phyloP scores from a whole-genome alignment of 495 filamentous ascomycete genomes.

The Cryomyces minteri region DNA sequence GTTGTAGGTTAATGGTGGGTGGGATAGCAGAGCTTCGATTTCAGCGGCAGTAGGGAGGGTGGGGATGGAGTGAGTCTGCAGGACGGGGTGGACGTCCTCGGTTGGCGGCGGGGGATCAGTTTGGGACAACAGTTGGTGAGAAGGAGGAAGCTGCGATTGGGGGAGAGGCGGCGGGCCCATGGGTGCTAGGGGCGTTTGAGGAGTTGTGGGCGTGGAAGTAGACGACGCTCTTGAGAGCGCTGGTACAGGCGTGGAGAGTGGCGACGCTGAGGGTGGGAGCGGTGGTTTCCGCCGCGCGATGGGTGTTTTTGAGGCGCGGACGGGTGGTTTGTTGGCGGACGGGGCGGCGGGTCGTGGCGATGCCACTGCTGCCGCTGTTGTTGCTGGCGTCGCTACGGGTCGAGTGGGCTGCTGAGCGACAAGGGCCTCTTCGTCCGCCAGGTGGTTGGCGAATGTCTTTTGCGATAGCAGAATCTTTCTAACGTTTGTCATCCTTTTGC shows the following conservation, averaged over 20 bases:
- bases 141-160: background rate
- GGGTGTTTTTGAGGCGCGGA: constrained; percentile 7
- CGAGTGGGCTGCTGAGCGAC: constrained; percentile 20
- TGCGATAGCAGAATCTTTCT: constrained; percentile 78
- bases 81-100: background rate
- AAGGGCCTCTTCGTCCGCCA: constrained; percentile 73
- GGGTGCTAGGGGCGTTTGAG: background rate
- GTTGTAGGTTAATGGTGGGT: constrained; percentile 61
- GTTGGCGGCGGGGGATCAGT: background rate
- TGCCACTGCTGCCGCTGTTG: too few relatives aligned
- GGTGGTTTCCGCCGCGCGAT: constrained; percentile 2
- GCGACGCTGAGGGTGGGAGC: constrained; percentile 21
- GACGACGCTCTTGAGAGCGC: background rate
- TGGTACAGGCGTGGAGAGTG: constrained; percentile 20
- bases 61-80: constrained; percentile 34
- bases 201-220: constrained; percentile 47
- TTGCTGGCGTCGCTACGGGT: background rate
- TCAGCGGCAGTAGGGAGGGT: constrained; percentile 47
- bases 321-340: background rate
- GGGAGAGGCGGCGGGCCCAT: background rate
- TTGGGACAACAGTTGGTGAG: background rate
- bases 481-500: constrained; percentile 57
- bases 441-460: constrained; percentile 81
- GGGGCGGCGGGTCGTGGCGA: too few relatives aligned
- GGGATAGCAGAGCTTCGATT: constrained; percentile 46